These are phyloP conservation scores for Yarrowia divulgata DNA, from an alignment of 805 yeast genomes.

Conservation along the genomic window DNA sequence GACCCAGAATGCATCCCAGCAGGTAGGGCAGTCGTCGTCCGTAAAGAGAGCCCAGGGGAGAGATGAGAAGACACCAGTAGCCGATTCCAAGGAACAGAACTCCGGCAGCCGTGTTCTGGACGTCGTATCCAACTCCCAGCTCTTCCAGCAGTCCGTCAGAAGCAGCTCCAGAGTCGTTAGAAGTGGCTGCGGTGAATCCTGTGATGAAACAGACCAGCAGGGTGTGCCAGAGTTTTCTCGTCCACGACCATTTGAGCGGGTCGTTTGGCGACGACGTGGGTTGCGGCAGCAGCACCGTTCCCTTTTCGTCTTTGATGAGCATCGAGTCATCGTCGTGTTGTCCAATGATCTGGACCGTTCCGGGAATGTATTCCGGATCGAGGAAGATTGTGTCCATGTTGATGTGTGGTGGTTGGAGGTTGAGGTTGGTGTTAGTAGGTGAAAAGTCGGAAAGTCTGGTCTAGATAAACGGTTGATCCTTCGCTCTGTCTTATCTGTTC, in stretches of 20 bases:
- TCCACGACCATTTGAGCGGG: slow-evolving; percentile 66
- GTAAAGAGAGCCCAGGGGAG: slow-evolving; percentile 72
- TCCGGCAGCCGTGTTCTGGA: slow-evolving; percentile 84
- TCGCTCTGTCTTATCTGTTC: no score
- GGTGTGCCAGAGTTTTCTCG: slow-evolving; percentile 58
- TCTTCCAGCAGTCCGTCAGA: slow-evolving; percentile 69
- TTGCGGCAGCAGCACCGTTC: slow-evolving; percentile 65
- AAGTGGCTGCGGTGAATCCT: slow-evolving; percentile 60
- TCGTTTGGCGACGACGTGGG: slow-evolving; percentile 75
- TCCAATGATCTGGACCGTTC: slow-evolving; percentile 42
- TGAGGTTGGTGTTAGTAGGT: no score
- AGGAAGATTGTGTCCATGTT: slow-evolving; percentile 31
- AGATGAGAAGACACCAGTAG: slow-evolving; percentile 65
- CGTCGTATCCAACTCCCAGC: slow-evolving; percentile 68
- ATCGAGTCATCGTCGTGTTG: slow-evolving; percentile 22
- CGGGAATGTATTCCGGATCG: slow-evolving; percentile 45
- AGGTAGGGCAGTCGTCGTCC: slow-evolving; percentile 72
- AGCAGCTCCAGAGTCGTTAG: slow-evolving; percentile 76
- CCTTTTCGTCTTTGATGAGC: slow-evolving; percentile 46
- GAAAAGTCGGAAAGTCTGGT: no score
- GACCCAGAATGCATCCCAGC: slow-evolving; percentile 65
- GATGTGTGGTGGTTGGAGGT: no score
- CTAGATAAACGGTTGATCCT: no score
- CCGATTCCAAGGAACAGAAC: slow-evolving; percentile 76
- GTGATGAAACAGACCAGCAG: slow-evolving; percentile 54